Conservation (phyloP, 2,329 filamentous ascomycete species). For the Dactylellina leptospora region DNA sequence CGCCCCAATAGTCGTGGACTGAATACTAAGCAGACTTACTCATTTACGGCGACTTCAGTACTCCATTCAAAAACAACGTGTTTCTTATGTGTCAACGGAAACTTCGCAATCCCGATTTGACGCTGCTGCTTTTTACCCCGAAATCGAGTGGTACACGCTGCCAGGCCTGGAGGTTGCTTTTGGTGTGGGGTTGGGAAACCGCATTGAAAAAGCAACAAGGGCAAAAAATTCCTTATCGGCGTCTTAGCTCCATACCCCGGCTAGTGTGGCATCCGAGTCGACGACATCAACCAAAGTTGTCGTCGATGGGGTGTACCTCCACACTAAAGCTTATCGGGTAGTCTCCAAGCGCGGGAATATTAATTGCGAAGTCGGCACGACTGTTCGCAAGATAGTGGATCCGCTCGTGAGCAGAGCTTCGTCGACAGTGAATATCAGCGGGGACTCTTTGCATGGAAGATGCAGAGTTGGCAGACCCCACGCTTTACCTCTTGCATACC, state of each 20-base stretch:
- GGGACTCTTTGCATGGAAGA: neutral
- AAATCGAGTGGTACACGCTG: constrained; percentile 10
- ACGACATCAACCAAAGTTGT: constrained; percentile 23
- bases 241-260: constrained; percentile 41
- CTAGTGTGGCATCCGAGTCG: constrained; percentile 17
- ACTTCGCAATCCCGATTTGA: constrained; percentile 28
- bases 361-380: constrained; percentile 34
- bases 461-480: constrained; percentile 30
- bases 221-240: constrained; percentile 51
- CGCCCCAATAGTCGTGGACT: constrained; percentile 34
- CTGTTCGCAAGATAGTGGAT: constrained; percentile 11
- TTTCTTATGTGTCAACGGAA: constrained; percentile 45
- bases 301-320: constrained; percentile 35
- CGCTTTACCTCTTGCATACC: constrained; percentile 26
- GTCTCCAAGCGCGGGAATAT: constrained; percentile 48
- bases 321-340: constrained; percentile 52
- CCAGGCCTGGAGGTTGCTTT: constrained; percentile 29
- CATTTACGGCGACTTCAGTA: constrained; percentile 25
- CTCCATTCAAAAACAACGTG: constrained; percentile 27
- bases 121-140: constrained; percentile 8
- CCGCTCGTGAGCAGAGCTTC: neutral
- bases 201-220: constrained; percentile 27
- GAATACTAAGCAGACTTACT: constrained; percentile 36
- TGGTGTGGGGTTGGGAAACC: constrained; percentile 42
- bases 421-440: neutral